phyloP scores from a whole-genome alignment of 345 rosid species.

The Brassica cretica region DNA sequence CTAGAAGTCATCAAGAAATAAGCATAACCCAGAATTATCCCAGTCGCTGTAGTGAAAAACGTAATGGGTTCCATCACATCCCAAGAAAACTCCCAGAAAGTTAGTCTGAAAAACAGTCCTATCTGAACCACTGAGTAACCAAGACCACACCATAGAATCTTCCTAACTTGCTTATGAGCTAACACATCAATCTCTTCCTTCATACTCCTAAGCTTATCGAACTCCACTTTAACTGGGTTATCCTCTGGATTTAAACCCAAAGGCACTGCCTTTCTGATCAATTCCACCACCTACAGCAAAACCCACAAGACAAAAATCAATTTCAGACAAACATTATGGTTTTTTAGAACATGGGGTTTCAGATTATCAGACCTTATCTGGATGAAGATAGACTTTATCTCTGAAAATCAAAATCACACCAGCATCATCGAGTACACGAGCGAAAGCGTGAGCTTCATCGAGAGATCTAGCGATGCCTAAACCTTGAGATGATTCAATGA shows the following conservation, averaged over 20 bases:
- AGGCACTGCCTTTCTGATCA: constrained; percentile 82
- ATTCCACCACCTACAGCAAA: constrained; percentile 69
- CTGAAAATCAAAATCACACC: constrained; percentile 84
- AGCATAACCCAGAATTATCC: constrained; percentile 76
- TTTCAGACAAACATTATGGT: not conserved
- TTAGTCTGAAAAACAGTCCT: constrained; percentile 68
- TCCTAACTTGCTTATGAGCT: constrained; percentile 89
- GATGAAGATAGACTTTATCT: constrained; percentile 81
- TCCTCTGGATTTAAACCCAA: constrained; percentile 67
- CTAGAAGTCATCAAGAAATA: constrained; percentile 81
- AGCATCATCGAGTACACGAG: constrained; percentile 76
- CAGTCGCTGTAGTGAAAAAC: constrained; percentile 67
- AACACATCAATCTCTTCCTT: constrained; percentile 81
- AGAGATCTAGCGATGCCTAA: constrained; percentile 67
- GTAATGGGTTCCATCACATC: constrained; percentile 95
- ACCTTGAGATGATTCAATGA: constrained; percentile 53
- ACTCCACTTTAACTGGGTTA: constrained; percentile 62
- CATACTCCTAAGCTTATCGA: constrained; percentile 59
- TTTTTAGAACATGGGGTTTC: not conserved
- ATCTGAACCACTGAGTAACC: constrained; percentile 57
- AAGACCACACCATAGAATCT: constrained; percentile 72
- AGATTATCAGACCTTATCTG: constrained; percentile 57
- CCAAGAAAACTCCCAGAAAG: constrained; percentile 98
- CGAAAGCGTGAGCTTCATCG: constrained; percentile 67
- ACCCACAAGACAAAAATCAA: not conserved